Evolutionary conservation across 495 filamentous ascomycete genomes (phyloP).

Genomic region (Penicillium subrubescens): DNA sequence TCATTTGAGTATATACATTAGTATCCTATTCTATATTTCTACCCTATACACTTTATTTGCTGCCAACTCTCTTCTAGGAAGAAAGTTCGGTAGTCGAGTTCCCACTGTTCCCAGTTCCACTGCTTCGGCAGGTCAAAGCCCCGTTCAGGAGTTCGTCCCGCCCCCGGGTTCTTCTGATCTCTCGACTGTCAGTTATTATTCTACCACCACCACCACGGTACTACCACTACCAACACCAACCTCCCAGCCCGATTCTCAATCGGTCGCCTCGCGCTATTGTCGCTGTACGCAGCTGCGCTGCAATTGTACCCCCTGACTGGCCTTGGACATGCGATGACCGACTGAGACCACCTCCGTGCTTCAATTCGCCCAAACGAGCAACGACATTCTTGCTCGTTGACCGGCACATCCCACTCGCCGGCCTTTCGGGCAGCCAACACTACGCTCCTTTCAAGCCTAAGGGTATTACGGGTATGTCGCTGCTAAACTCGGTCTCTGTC

Average conservation of each 20-base stretch:
- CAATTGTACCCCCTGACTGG: conserved; percentile 9
- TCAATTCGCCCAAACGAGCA: conserved; percentile 7
- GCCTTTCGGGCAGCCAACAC: conserved; percentile 16
- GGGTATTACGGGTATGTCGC: conserved; percentile 26
- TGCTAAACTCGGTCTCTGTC: not conserved
- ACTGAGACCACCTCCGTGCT: conserved; percentile 17
- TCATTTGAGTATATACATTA: not conserved
- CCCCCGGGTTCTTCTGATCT: conserved; percentile 17
- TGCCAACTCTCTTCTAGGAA: not conserved
- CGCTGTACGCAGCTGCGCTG: conserved; percentile 12
- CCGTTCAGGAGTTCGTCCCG: conserved; percentile 32
- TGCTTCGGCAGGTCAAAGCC: conserved; percentile 9
- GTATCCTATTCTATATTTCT: not conserved
- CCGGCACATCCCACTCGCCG: conserved; percentile 11
- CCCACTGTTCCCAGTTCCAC: conserved; percentile 7
- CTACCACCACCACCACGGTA: not conserved
- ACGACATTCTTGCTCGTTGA: conserved; percentile 1
- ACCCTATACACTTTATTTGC: not conserved
- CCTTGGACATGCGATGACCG: conserved; percentile 24
- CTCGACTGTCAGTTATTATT: not conserved
- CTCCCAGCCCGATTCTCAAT: conserved; percentile 9
- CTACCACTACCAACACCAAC: not conserved
- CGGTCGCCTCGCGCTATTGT: not conserved
- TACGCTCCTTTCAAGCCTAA: conserved; percentile 3
- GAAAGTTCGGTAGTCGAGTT: conserved; percentile 2